Evolutionary conservation across 345 rosid genomes (phyloP).

Genomic region (Syzygium oleosum): DNA sequence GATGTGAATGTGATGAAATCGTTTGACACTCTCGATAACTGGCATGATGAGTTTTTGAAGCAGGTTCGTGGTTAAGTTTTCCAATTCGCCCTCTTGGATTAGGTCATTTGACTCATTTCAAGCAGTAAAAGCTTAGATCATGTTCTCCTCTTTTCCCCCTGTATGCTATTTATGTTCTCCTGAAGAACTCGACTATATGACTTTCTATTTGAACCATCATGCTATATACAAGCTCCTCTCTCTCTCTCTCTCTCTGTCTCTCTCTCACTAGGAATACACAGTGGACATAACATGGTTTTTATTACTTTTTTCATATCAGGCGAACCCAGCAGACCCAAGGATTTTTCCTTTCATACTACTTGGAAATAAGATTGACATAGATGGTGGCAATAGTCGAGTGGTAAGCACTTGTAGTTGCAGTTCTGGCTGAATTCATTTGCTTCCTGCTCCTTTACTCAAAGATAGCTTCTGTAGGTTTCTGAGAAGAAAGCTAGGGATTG

Average conservation of each 20-base stretch:
- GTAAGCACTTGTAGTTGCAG: constrained; percentile 26
- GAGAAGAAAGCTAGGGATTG: constrained; percentile 98
- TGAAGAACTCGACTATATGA: background rate
- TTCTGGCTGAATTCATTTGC: background rate
- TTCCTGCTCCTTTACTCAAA: background rate
- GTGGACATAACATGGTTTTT: constrained; percentile 1
- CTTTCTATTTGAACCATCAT: background rate
- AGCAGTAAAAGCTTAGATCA: background rate
- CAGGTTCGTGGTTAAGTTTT: constrained; percentile 41
- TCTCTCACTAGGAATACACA: background rate
- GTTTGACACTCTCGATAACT: constrained; percentile 83
- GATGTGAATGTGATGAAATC: constrained; percentile 88
- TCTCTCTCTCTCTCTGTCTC: background rate
- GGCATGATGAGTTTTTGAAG: constrained; percentile 98
- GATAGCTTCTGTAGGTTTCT: constrained; percentile 49
- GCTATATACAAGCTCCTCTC: background rate
- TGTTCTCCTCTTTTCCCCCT: background rate
- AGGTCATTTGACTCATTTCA: background rate
- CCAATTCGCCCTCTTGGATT: background rate
- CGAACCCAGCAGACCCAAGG: constrained; percentile 70
- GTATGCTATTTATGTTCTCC: background rate
- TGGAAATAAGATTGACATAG: constrained; percentile 96
- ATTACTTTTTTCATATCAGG: constrained; percentile 31
- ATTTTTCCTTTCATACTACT: constrained; percentile 80
- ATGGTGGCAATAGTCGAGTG: constrained; percentile 99